These are phyloP conservation scores for Metrosideros polymorpha DNA, from an alignment of 441 rosid genomes.

Conservation along the genomic window DNA sequence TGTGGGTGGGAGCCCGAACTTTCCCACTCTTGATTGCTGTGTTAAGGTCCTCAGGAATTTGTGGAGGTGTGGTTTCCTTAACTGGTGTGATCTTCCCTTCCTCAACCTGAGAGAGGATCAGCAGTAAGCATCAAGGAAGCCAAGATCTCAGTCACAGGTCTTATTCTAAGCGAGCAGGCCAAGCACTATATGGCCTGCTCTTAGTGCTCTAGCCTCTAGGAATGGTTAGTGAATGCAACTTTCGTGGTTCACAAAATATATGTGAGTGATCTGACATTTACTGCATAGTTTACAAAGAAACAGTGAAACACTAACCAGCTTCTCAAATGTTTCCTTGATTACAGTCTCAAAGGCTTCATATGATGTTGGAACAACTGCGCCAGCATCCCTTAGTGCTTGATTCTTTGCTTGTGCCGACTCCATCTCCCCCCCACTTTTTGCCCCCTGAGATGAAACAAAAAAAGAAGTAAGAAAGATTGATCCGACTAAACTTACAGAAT, in stretches of 20 bases:
- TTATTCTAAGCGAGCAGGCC: not conserved
- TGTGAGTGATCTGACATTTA: not conserved
- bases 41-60: slow-evolving; percentile 92
- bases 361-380: slow-evolving; percentile 92
- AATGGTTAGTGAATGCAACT: not conserved
- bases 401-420: slow-evolving; percentile 99
- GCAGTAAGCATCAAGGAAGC: not conserved
- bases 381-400: slow-evolving; percentile 78
- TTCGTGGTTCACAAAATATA: not conserved
- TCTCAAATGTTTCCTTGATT: slow-evolving; percentile 81
- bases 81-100: slow-evolving; percentile 62
- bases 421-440: slow-evolving; percentile 98
- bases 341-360: slow-evolving; percentile 69
- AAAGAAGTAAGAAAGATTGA: slow-evolving; percentile 2
- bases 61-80: slow-evolving; percentile 78
- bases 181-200: not conserved
- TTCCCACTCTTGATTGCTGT: slow-evolving; percentile 89
- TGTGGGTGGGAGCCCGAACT: slow-evolving; percentile 94
- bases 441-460: slow-evolving; percentile 43
- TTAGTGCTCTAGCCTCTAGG: not conserved
- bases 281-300: not conserved
- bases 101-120: slow-evolving; percentile 37
- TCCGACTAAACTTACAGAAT: not conserved
- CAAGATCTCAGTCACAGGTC: not conserved
- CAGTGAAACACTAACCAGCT: slow-evolving; percentile 45